Evolutionary conservation across 2,329 filamentous ascomycete genomes (phyloP).

Genomic region (Zalaria sp.): DNA sequence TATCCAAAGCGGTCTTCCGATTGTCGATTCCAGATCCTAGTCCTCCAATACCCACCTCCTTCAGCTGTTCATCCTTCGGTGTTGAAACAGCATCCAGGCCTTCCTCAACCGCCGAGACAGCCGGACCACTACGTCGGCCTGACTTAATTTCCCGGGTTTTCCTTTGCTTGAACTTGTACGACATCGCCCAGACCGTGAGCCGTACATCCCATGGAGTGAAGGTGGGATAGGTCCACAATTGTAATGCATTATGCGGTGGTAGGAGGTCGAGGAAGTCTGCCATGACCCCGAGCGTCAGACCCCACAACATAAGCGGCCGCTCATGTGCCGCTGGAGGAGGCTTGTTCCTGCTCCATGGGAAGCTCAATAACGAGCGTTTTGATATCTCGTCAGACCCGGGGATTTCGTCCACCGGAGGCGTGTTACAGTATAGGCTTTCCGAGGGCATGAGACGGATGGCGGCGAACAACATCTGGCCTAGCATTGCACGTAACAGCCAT

Average conservation of each 20-base stretch:
- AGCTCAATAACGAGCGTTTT: background rate
- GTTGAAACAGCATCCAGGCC: conserved; percentile 13
- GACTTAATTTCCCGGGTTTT: conserved; percentile 22
- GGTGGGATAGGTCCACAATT: conserved; percentile 53
- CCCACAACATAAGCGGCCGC: conserved; percentile 49
- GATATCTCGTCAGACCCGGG: background rate
- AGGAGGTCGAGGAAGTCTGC: conserved; percentile 55
- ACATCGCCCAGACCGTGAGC: conserved; percentile 45
- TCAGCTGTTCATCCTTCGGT: conserved; percentile 5
- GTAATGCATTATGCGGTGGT: conserved; percentile 47
- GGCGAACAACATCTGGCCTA: conserved; percentile 55
- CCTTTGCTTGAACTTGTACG: conserved; percentile 39
- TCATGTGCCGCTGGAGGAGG: conserved; percentile 18
- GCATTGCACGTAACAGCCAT: conserved; percentile 39
- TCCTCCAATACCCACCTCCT: conserved; percentile 4
- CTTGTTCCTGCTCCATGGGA: background rate
- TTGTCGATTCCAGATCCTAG: conserved; percentile 1
- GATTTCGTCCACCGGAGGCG: conserved; percentile 14
- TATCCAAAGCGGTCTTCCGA: background rate
- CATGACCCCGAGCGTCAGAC: conserved; percentile 51
- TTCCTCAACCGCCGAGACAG: conserved; percentile 11
- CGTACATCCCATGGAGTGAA: conserved; percentile 50
- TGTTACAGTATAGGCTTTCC: conserved; percentile 43
- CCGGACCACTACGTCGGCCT: conserved; percentile 2
- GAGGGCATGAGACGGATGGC: conserved; percentile 49